These are phyloP conservation scores for Prillingera fragicola DNA, from an alignment of 1,284 basidiomycete genomes.

Conservation along the genomic window DNA sequence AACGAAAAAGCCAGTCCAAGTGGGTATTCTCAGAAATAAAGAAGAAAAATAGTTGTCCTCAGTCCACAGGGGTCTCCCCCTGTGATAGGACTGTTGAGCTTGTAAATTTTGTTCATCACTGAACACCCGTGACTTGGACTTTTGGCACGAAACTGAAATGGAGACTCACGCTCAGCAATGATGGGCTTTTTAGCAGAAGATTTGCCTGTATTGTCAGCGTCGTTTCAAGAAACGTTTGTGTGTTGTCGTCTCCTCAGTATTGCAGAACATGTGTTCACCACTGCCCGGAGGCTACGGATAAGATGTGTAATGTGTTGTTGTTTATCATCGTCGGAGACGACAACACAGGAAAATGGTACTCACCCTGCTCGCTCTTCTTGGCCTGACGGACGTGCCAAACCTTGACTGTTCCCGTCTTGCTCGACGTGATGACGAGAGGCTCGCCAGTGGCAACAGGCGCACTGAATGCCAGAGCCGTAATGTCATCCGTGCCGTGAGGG, in stretches of 20 bases:
- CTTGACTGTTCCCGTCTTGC: constrained; percentile 46
- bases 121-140: constrained; percentile 12
- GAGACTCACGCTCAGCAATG: constrained; percentile 39
- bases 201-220: constrained; percentile 31
- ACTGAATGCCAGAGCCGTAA: constrained; percentile 67
- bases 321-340: constrained; percentile 38
- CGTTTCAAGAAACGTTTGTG: background rate
- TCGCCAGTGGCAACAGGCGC: constrained; percentile 15
- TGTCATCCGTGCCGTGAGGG: constrained; percentile 66
- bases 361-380: constrained; percentile 43
- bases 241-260: constrained; percentile 36
- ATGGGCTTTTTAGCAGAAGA: constrained; percentile 25
- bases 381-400: constrained; percentile 47
- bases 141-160: constrained; percentile 1
- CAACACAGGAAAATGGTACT: constrained; percentile 14
- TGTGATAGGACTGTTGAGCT: constrained; percentile 49
- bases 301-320: constrained; percentile 45
- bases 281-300: constrained; percentile 29
- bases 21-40: constrained; percentile 43
- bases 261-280: constrained; percentile 48
- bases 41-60: constrained; percentile 47
- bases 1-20: constrained; percentile 3
- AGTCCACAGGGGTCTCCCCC: no score
- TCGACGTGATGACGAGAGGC: constrained; percentile 48
- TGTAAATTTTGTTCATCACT: constrained; percentile 45